These are phyloP conservation scores for Eucalyptus pauciflora DNA, from an alignment of 345 rosid genomes.

Conservation along the genomic window DNA sequence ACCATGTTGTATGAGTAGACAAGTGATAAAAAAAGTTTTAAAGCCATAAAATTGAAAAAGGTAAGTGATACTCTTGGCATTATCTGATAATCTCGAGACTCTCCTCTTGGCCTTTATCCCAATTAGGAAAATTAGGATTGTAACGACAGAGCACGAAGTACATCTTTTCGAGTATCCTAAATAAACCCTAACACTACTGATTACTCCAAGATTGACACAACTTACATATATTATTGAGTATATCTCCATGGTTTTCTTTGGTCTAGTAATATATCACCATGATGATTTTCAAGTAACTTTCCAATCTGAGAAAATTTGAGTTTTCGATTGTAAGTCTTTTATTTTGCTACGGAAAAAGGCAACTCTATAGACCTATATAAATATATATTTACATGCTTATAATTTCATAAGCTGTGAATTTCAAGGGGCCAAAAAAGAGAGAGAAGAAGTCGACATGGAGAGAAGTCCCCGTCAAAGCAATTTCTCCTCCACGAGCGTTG, in stretches of 20 bases:
- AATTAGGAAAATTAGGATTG: neutral
- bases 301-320: neutral
- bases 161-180: neutral
- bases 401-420: neutral
- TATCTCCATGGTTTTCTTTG: neutral
- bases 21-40: neutral
- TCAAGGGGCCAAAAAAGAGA: neutral
- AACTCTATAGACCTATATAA: neutral
- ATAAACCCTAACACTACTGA: neutral
- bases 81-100: neutral
- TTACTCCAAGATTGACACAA: neutral
- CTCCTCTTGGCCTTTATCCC: neutral
- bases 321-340: neutral
- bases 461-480: neutral
- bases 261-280: neutral
- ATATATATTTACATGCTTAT: neutral
- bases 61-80: neutral
- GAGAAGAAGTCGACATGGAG: neutral
- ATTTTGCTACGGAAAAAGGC: neutral
- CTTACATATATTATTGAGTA: neutral
- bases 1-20: neutral
- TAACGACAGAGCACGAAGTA: neutral
- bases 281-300: neutral
- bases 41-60: neutral
- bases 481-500: neutral